Evolutionary conservation across 2,329 filamentous ascomycete genomes (phyloP), one percentile per base, ranked within the genome.

Genomic region (Pseudopyricularia cyperi): DNA sequence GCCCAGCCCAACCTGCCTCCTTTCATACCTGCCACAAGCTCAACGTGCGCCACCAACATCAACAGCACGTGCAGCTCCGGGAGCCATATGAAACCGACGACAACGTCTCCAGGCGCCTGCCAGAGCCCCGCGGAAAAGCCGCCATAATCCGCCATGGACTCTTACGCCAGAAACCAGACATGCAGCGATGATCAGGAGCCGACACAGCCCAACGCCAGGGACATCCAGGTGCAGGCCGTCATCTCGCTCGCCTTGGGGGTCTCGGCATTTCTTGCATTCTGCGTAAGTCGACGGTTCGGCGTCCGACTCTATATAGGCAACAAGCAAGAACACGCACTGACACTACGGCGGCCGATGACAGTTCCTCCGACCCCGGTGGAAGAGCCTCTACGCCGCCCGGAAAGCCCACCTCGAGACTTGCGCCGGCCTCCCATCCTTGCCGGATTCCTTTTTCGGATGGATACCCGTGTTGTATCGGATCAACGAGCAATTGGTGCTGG

Each of bases 341-440:
- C 4, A 49, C 17, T 5, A 5, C n/a, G 7, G 9, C 19, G 19
- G 22, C 47, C 22, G 22, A 15, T 12, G 33, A 8, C 62, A 93
- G 87, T 72, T 89, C 48, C 73, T 98, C 26, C 85, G 93, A 48
- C 89, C 90, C 57, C 82, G 89, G 80, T 98, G 93, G 93, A 85
- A 87, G 48, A 77, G 83, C 22, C 77, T 98, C 1, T 98, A 97
- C 65, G 85, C 89, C 32, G 93, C 93, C 47, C 82, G 93, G 53
- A 93, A 90, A 68, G 83, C 83, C 60, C 83, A 86, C 57, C 80
- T 80, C 58, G 74, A 83, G 62, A 71, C 72, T 37, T 65, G 68
- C 30, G 68, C 74, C 55, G 68, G 75, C 30, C 74, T 97, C 19
- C 94, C 93, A 7, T 76, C 84, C 33, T 77, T 98, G 9, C 87